Evolutionary conservation across 169 alveolate species (phyloP).

Genomic region (Babesia microti): DNA sequence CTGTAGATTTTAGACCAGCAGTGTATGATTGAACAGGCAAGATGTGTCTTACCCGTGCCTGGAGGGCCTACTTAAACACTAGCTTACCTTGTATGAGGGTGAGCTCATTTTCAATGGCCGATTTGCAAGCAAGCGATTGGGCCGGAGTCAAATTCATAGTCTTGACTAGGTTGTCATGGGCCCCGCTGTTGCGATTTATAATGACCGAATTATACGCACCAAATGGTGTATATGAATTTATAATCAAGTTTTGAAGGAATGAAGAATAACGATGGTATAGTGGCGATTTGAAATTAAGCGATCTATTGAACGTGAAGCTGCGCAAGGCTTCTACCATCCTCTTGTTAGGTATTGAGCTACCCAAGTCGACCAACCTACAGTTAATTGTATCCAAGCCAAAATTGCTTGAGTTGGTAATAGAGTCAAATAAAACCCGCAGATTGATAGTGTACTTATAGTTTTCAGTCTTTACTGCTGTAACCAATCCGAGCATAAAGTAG

Average conservation of each 20-base stretch:
- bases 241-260: constrained; percentile 2
- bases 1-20: constrained; percentile 45
- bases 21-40: constrained; percentile 63
- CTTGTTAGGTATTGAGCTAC: constrained; percentile 20
- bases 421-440: constrained; percentile 2
- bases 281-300: constrained; percentile 12
- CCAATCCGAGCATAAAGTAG: too few species aligned
- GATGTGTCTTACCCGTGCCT: constrained; percentile 72
- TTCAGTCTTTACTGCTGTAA: too few species aligned
- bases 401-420: constrained; percentile 6
- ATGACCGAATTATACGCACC: constrained; percentile 1
- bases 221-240: neutral
- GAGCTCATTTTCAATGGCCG: constrained; percentile 45
- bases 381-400: neutral
- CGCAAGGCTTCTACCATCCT: constrained; percentile 57
- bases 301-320: constrained; percentile 41
- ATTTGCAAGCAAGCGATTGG: constrained; percentile 49
- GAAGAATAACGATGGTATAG: neutral
- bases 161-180: too few species aligned
- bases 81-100: constrained; percentile 68
- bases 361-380: constrained; percentile 14
- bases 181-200: too few species aligned
- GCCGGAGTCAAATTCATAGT: constrained; percentile 48
- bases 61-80: too few species aligned
- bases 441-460: constrained; percentile 1